Percentiles rank a stretch among this genome's conserved stretches.
Evolutionary conservation across 192 early-diverging fungal species (phyloP).

Genomic region (Diversispora epigaea): DNA sequence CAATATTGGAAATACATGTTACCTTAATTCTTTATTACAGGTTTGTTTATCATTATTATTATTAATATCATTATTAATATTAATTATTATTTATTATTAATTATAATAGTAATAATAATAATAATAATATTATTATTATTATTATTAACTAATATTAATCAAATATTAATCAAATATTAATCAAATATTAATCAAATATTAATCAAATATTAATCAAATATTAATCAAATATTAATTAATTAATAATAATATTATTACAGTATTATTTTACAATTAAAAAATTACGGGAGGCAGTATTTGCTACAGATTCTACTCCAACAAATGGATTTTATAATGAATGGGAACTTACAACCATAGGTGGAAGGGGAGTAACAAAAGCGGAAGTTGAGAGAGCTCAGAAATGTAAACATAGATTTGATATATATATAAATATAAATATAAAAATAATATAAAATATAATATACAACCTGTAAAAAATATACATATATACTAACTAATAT

Average conservation of each 20-base stretch:
- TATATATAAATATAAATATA: no score
- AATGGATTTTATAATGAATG: conserved; percentile 39
- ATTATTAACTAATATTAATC: no score
- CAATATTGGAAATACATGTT: conserved; percentile 89
- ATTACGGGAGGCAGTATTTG: conserved; percentile 61
- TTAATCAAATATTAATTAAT: no score
- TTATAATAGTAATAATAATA: no score
- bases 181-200: no score
- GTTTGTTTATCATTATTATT: conserved; percentile 29
- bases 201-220: no score
- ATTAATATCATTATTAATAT: not conserved
- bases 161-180: no score
- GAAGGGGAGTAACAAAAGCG: conserved; percentile 39
- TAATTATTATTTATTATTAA: conserved; percentile 14
- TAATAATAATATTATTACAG: conserved; percentile 31
- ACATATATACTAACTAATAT: not conserved
- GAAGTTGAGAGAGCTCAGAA: conserved; percentile 52
- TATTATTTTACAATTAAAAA: conserved; percentile 68
- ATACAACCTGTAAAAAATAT: no score
- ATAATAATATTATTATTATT: no score
- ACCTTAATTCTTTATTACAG: conserved; percentile 80
- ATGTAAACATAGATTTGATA: conserved; percentile 36
- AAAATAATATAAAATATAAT: no score
- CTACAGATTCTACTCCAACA: conserved; percentile 47
- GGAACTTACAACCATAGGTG: conserved; percentile 49